These are phyloP conservation scores for Quercus variabilis DNA, from an alignment of 306 rosid genomes.

Conservation along the genomic window DNA sequence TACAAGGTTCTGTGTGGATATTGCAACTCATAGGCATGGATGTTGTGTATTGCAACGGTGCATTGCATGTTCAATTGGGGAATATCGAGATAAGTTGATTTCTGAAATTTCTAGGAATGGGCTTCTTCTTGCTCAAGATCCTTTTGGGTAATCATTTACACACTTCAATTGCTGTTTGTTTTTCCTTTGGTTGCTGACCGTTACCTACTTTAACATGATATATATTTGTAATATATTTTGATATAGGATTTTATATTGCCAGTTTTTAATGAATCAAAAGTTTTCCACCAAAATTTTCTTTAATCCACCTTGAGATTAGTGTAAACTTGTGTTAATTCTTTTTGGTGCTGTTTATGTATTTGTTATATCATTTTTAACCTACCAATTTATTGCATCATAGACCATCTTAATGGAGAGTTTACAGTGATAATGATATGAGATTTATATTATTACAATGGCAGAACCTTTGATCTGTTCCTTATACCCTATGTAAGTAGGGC, in stretches of 20 bases:
- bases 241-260: not conserved
- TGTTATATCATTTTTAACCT: not conserved
- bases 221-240: not conserved
- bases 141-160: constrained; percentile 52
- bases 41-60: constrained; percentile 79
- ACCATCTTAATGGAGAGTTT: not conserved
- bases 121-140: constrained; percentile 63
- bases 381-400: not conserved
- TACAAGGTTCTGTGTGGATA: constrained; percentile 44
- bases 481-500: not conserved
- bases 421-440: not conserved
- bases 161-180: not conserved
- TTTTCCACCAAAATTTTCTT: not conserved
- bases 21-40: constrained; percentile 80
- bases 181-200: not conserved
- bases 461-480: not conserved
- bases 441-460: not conserved
- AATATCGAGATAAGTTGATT: constrained; percentile 40
- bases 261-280: not conserved
- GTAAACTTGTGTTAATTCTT: not conserved
- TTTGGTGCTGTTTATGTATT: not conserved
- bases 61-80: constrained; percentile 49
- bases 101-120: constrained; percentile 56
- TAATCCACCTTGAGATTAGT: not conserved
- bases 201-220: not conserved